Evolutionary conservation across 208 protist species (phyloP).

Genomic region (Trypanosoma melophagium): DNA sequence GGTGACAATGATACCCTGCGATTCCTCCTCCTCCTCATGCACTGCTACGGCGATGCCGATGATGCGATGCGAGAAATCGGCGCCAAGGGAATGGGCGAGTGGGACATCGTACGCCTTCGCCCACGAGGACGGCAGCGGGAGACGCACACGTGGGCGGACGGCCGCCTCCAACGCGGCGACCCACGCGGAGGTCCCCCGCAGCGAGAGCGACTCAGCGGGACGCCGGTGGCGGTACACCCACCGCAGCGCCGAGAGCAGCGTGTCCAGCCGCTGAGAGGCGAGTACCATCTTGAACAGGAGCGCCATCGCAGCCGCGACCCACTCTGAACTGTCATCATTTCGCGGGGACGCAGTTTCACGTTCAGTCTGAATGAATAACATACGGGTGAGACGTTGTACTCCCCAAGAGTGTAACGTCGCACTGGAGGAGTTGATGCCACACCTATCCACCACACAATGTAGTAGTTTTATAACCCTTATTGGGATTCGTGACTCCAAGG

Average conservation of each 20-base stretch:
- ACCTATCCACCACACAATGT: slow-evolving; percentile 59
- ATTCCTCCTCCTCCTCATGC: slow-evolving; percentile 24
- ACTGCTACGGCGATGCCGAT: slow-evolving; percentile 20
- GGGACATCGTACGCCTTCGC: slow-evolving; percentile 47
- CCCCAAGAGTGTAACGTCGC: slow-evolving; percentile 62
- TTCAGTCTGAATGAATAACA: slow-evolving; percentile 60
- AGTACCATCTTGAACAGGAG: slow-evolving; percentile 70
- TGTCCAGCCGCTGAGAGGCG: slow-evolving; percentile 49
- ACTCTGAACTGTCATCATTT: slow-evolving; percentile 20
- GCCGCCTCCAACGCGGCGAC: slow-evolving; percentile 45
- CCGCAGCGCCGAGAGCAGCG: slow-evolving; percentile 51
- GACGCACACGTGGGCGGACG: slow-evolving; percentile 38
- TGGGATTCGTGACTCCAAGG: slow-evolving; percentile 33
- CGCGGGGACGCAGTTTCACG: slow-evolving; percentile 8
- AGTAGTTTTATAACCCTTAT: slow-evolving; percentile 48
- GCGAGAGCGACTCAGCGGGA: slow-evolving; percentile 15
- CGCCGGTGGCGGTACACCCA: slow-evolving; percentile 47
- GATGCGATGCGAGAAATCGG: slow-evolving; percentile 35
- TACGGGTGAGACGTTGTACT: slow-evolving; percentile 50
- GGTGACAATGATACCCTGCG: slow-evolving; percentile 22
- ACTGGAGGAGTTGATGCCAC: slow-evolving; percentile 33
- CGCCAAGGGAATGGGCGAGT: slow-evolving; percentile 41
- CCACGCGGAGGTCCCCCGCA: slow-evolving; percentile 35
- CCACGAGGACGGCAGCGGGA: slow-evolving; percentile 41
- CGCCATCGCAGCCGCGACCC: slow-evolving; percentile 43